Evolutionary conservation across 495 filamentous ascomycete genomes (phyloP), one percentile per base, ranked within the genome.

Genomic region (Cercophora scortea): DNA sequence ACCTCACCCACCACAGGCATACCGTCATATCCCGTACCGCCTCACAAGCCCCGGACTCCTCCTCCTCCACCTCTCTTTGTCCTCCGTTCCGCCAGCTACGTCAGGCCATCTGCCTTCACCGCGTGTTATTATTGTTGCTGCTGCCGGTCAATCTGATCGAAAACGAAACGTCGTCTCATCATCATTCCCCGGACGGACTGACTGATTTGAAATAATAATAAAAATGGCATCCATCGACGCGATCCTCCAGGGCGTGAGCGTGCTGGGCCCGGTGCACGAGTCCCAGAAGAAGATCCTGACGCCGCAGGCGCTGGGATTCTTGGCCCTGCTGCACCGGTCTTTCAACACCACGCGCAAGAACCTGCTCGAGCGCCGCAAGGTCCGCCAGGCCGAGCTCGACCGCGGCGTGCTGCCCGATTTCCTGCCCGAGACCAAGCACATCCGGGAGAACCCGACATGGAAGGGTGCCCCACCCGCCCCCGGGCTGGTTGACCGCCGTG

Each of bases 391-490:
- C 52, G 90, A 96, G 77, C 84, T 97, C 55, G 94, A 99, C 74
- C 88, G 86, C 68, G 93, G 93, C 54, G 64, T 78, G 35, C 79
- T 96, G n/a, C 90, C 85, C 52, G 90, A 96, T 72, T 99, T 99
- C 77, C 83, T 97, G 35, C 88, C 91, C 56, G 89, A 97, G 80
- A 97, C 94, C 32, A 89, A 84, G 69, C 87, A 91, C 75, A 93
- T 99, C 71, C 89, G 93, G 59, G 92, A 96, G 61, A 86, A 95
- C 68, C 84, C 86, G 67, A 81, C 90, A 62, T 99, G 93, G 93
- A 90, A 84, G 76, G 94, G 90, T 54, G 91, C 93, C 32, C 84
- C 89, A 44, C 93, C 94, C 13, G 93, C 94, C 8, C 92, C 93
- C 0, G 93, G 93, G 42, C 76, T 99, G 39, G 84, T 96, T 36